Conservation (phyloP, 2,329 filamentous ascomycete species). For the Fusarium anguioides region DNA sequence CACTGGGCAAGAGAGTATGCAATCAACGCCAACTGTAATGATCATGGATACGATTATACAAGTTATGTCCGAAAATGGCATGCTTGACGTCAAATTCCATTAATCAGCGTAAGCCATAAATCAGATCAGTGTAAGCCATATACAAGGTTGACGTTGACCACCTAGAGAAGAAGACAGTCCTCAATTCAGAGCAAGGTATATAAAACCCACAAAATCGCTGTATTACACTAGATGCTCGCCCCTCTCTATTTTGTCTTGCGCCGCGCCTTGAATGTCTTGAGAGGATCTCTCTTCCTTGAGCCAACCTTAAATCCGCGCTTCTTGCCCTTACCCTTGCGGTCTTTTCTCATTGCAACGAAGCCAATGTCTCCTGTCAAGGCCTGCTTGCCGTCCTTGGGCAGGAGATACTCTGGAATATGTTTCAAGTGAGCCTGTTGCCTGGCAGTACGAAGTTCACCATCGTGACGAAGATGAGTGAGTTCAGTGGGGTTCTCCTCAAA, state of each 20-base stretch:
- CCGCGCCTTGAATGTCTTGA: constrained; percentile 86
- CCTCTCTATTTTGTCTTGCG: constrained; percentile 55
- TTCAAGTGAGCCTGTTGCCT: constrained; percentile 89
- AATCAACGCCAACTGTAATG: background rate
- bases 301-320: constrained; percentile 60
- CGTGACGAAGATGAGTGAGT: constrained; percentile 86
- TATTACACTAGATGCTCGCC: constrained; percentile 10
- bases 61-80: too few relatives aligned
- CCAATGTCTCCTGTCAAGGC: constrained; percentile 76
- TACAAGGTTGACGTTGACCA: background rate
- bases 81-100: background rate
- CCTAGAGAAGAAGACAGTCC: constrained; percentile 1
- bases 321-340: constrained; percentile 62
- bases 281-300: constrained; percentile 79
- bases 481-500: constrained; percentile 98
- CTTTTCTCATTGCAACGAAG: constrained; percentile 77
- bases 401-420: constrained; percentile 92
- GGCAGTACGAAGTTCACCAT: constrained; percentile 85
- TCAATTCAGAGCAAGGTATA: constrained; percentile 38
- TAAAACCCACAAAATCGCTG: constrained; percentile 22
- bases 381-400: constrained; percentile 81
- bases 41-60: background rate
- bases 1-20: background rate
- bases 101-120: background rate
- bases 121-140: background rate